phyloP scores from a whole-genome alignment of 108 stramenopile species.

The Nitzschia palea region DNA sequence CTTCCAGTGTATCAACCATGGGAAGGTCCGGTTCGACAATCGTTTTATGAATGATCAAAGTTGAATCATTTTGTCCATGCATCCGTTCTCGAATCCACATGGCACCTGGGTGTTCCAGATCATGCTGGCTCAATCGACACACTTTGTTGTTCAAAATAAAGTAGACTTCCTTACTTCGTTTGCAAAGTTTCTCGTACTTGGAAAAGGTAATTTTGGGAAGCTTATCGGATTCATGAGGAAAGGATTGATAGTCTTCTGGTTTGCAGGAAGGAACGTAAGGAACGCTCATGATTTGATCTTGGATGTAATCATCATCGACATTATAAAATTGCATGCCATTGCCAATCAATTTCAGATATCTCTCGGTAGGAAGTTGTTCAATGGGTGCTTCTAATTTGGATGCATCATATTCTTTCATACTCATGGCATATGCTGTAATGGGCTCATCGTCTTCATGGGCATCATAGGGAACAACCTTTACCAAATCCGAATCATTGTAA shows the following conservation, averaged over 20 bases:
- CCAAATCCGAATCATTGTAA: not conserved
- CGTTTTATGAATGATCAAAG: constrained; percentile 17
- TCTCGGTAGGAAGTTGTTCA: constrained; percentile 29
- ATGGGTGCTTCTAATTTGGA: constrained; percentile 3
- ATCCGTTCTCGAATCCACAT: constrained; percentile 11
- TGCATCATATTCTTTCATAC: constrained; percentile 10
- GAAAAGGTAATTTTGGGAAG: constrained; percentile 14
- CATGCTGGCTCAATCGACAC: constrained; percentile 1
- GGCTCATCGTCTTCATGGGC: constrained; percentile 5
- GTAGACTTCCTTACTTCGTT: constrained; percentile 7
- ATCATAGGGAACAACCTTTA: constrained; percentile 13
- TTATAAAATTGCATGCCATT: constrained; percentile 26
- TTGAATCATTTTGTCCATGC: constrained; percentile 24
- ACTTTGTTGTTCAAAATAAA: constrained; percentile 22
- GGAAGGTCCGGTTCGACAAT: constrained; percentile 25
- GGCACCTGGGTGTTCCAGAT: constrained; percentile 19
- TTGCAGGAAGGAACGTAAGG: constrained; percentile 15
- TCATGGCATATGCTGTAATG: constrained; percentile 7
- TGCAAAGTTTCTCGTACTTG: constrained; percentile 20
- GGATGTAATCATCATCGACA: constrained; percentile 28
- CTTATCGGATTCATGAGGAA: not conserved
- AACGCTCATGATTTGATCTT: constrained; percentile 15
- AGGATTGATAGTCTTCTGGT: constrained; percentile 14
- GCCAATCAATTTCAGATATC: constrained; percentile 31
- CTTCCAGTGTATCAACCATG: constrained; percentile 3